Evolutionary conservation across 1,139 yeast genomes (phyloP).

Genomic region (Pichia sp.): DNA sequence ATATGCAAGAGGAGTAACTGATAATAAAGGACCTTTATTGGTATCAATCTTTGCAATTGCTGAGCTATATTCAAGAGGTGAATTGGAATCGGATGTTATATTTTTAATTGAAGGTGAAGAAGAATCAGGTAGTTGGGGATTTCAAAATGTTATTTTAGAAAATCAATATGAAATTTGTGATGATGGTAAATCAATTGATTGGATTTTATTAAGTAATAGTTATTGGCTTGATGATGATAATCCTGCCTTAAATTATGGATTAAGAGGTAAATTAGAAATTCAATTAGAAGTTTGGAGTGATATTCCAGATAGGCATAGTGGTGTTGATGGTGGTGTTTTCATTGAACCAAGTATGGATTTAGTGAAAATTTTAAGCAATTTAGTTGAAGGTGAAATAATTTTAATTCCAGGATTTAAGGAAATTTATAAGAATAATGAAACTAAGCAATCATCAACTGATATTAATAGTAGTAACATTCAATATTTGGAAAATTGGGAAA

Average conservation of each 20-base stretch:
- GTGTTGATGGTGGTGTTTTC: conserved; percentile 91
- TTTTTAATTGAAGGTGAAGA: conserved; percentile 93
- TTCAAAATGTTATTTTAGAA: conserved; percentile 52
- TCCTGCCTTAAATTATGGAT: conserved; percentile 91
- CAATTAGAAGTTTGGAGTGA: conserved; percentile 64
- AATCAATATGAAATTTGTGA: conserved; percentile 52
- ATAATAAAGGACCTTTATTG: conserved; percentile 90
- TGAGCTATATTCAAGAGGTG: conserved; percentile 47
- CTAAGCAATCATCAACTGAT: neutral
- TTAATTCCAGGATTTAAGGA: conserved; percentile 41
- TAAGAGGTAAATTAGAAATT: conserved; percentile 85
- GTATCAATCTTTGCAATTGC: conserved; percentile 89
- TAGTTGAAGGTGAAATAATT: conserved; percentile 56
- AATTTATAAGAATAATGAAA: conserved; percentile 2
- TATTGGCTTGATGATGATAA: conserved; percentile 88
- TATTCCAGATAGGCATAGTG: conserved; percentile 88
- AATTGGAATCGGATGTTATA: conserved; percentile 65
- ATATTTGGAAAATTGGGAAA: conserved; percentile 16
- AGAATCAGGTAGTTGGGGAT: conserved; percentile 87
- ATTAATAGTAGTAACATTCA: neutral
- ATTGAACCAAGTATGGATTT: conserved; percentile 88
- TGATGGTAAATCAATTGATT: conserved; percentile 47
- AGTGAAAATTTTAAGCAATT: conserved; percentile 59
- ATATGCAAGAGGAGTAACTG: conserved; percentile 90
- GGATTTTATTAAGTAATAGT: conserved; percentile 85